Conservation (phyloP, 108 stramenopile genomes). For the Fistulifera pelliculosa region DNA sequence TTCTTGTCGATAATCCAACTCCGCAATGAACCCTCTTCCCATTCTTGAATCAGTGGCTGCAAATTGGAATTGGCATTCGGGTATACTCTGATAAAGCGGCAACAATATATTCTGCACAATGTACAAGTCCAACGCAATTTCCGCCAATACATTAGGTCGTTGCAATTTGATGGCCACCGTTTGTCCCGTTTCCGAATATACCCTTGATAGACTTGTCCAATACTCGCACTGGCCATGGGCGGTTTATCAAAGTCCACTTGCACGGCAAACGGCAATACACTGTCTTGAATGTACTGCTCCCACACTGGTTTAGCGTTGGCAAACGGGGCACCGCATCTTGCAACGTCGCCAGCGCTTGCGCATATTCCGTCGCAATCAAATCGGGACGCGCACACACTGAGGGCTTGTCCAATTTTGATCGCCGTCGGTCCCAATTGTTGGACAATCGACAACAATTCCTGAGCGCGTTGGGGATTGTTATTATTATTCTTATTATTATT, state of each 20-base stretch:
- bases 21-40: slow-evolving; percentile 78
- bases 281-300: slow-evolving; percentile 1
- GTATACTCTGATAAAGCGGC: slow-evolving; percentile 32
- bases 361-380: slow-evolving; percentile 58
- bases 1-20: slow-evolving; percentile 76
- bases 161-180: slow-evolving; percentile 93
- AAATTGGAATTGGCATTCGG: slow-evolving; percentile 37
- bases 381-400: slow-evolving; percentile 70
- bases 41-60: slow-evolving; percentile 57
- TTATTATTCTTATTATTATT: slow-evolving; percentile 4
- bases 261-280: not conserved
- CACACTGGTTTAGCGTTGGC: slow-evolving; percentile 26
- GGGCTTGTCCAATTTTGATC: slow-evolving; percentile 77
- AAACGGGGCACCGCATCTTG: slow-evolving; percentile 82
- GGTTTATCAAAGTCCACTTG: slow-evolving; percentile 6
- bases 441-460: slow-evolving; percentile 37
- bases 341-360: slow-evolving; percentile 45
- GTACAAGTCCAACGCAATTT: slow-evolving; percentile 87
- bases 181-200: slow-evolving; percentile 22
- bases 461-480: slow-evolving; percentile 33
- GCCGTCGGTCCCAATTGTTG: slow-evolving; percentile 49
- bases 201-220: slow-evolving; percentile 54
- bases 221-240: slow-evolving; percentile 72
- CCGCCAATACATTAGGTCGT: slow-evolving; percentile 82
- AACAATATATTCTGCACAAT: slow-evolving; percentile 46